Conservation (phyloP, 129 eudicot species). For the Cynara cardunculus region DNA sequence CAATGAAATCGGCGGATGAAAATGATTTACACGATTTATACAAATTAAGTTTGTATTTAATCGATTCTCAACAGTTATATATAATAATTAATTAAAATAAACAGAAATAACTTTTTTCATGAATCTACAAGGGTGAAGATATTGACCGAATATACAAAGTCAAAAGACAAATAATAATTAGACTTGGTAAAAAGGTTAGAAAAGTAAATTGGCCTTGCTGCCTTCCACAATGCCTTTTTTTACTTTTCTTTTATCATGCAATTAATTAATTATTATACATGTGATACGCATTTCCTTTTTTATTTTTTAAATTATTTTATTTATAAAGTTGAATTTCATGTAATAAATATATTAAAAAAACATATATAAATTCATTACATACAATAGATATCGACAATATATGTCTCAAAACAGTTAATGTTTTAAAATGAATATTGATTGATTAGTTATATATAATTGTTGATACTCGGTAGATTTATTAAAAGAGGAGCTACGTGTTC, state of each 20-base stretch:
- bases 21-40: no score
- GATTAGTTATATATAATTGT: no score
- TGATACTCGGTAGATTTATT: no score
- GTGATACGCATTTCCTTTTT: constrained; percentile 5
- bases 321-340: background rate
- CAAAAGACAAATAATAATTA: constrained; percentile 16
- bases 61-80: no score
- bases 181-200: constrained; percentile 14
- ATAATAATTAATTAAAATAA: background rate
- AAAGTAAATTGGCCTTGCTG: constrained; percentile 25
- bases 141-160: constrained; percentile 6
- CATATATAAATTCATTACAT: background rate
- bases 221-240: constrained; percentile 17
- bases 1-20: no score
- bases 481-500: no score
- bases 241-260: constrained; percentile 2
- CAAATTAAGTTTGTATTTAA: no score
- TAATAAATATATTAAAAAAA: background rate
- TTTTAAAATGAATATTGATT: no score
- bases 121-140: background rate
- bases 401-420: background rate
- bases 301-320: background rate
- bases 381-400: background rate
- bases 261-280: constrained; percentile 14
- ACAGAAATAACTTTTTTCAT: background rate